Conservation (phyloP, 345 rosid species). For the Eucalyptus cloeziana region DNA sequence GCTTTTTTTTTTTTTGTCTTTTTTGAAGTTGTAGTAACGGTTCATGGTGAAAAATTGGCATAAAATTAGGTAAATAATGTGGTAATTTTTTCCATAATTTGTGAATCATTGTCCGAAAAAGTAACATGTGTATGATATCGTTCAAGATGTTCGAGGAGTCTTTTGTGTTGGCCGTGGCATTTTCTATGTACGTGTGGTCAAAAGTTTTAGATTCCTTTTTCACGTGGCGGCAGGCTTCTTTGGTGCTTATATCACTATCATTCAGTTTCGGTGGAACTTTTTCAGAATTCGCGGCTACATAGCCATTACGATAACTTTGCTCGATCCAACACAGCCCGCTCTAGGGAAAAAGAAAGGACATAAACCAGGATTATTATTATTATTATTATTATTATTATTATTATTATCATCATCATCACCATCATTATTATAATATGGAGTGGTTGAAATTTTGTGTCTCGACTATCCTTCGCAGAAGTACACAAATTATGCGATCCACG, state of each 20-base stretch:
- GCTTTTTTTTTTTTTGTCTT: background rate
- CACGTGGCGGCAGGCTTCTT: background rate
- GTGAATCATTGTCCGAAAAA: background rate
- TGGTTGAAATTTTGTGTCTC: background rate
- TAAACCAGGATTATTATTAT: background rate
- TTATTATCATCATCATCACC: too few relatives aligned
- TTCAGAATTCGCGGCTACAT: background rate
- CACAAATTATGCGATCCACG: background rate
- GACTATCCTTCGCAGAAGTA: background rate
- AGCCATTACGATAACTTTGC: background rate
- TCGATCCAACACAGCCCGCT: background rate
- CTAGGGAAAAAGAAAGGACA: background rate
- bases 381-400: too few relatives aligned
- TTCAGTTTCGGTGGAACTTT: background rate
- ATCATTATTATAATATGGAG: background rate
- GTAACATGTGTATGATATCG: background rate
- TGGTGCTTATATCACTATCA: background rate
- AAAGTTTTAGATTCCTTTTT: background rate
- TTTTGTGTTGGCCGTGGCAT: background rate
- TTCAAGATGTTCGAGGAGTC: background rate
- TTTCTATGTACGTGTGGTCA: background rate
- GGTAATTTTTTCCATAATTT: background rate
- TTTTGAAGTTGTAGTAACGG: background rate
- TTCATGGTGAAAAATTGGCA: background rate
- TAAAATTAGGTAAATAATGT: background rate